Percentiles rank a stretch among this genome's conserved stretches.
These are phyloP conservation scores for Aureobasidium sp. DNA, from an alignment of 2,329 filamentous ascomycete species.

Conservation along the genomic window DNA sequence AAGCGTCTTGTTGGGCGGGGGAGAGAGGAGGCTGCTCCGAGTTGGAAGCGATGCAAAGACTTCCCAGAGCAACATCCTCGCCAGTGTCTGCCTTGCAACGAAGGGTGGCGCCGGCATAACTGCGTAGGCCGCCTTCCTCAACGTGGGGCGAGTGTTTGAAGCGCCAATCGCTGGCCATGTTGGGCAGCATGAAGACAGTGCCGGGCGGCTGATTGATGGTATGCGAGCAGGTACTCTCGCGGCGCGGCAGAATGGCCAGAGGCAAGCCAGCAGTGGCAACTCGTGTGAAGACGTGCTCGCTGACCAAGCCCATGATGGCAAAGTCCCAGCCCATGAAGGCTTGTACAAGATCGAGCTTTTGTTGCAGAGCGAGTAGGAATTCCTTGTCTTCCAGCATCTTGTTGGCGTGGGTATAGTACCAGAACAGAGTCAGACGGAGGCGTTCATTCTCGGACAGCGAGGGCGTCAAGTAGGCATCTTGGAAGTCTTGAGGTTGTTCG, in stretches of 20 bases:
- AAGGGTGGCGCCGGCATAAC: slow-evolving; percentile 36
- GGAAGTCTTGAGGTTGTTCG: slow-evolving; percentile 12
- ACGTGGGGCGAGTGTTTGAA: slow-evolving; percentile 35
- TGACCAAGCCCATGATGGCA: slow-evolving; percentile 37
- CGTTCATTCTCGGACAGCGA: slow-evolving; percentile 29
- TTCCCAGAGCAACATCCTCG: slow-evolving; percentile 33
- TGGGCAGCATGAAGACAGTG: slow-evolving; percentile 32
- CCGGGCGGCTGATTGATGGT: slow-evolving; percentile 24
- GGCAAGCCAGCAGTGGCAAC: slow-evolving; percentile 35
- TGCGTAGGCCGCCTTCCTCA: slow-evolving; percentile 30
- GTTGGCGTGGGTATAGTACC: slow-evolving; percentile 33
- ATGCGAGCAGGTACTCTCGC: slow-evolving; percentile 39
- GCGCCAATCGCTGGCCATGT: slow-evolving; percentile 38
- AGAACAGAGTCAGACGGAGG: slow-evolving; percentile 31
- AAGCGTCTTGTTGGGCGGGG: slow-evolving; percentile 23
- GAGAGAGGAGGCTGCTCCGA: slow-evolving; percentile 26
- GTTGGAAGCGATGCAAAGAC: slow-evolving; percentile 36
- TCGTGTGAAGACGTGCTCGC: slow-evolving; percentile 35
- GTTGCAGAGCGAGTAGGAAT: slow-evolving; percentile 33
- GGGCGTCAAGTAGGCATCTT: slow-evolving; percentile 28
- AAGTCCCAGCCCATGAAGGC: slow-evolving; percentile 39
- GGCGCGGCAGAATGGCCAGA: slow-evolving; percentile 35
- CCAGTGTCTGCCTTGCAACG: slow-evolving; percentile 34
- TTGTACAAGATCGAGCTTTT: slow-evolving; percentile 34
- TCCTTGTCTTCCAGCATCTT: slow-evolving; percentile 32